phyloP scores from a whole-genome alignment of 2,329 filamentous ascomycete genomes.

The Ophiostoma montium region DNA sequence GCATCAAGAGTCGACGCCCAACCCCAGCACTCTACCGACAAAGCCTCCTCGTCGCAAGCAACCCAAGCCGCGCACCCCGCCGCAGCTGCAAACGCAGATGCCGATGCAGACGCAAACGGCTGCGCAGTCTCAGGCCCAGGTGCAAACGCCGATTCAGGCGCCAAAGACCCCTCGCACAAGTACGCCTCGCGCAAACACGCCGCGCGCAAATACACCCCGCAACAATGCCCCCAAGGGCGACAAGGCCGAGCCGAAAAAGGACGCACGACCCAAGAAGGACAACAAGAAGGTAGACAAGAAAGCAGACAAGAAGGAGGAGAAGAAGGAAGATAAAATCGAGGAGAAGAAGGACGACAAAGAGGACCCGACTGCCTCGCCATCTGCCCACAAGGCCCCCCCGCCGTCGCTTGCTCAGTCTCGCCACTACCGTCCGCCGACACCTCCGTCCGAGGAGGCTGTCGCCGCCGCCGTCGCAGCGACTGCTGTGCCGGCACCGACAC shows the following conservation, averaged over 20 bases:
- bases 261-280: neutral
- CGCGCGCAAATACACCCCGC: neutral
- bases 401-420: slow-evolving; percentile 13
- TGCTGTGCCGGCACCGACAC: neutral
- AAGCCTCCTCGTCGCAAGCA: neutral
- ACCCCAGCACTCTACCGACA: too few species aligned
- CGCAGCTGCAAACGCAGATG: neutral
- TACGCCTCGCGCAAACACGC: neutral
- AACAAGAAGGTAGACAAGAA: neutral
- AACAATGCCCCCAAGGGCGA: neutral
- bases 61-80: neutral
- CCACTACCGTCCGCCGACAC: slow-evolving; percentile 11
- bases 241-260: neutral
- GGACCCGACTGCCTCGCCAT: neutral
- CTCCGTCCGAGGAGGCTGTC: slow-evolving; percentile 1
- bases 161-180: too few species aligned
- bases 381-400: slow-evolving; percentile 2
- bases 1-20: too few species aligned
- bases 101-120: neutral
- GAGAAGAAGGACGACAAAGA: neutral
- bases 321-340: neutral
- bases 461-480: neutral
- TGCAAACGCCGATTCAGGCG: neutral
- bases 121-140: too few species aligned
- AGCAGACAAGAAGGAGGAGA: neutral